Conservation (phyloP, 2,329 filamentous ascomycete species). For the Pleurostoma richardsiae region DNA sequence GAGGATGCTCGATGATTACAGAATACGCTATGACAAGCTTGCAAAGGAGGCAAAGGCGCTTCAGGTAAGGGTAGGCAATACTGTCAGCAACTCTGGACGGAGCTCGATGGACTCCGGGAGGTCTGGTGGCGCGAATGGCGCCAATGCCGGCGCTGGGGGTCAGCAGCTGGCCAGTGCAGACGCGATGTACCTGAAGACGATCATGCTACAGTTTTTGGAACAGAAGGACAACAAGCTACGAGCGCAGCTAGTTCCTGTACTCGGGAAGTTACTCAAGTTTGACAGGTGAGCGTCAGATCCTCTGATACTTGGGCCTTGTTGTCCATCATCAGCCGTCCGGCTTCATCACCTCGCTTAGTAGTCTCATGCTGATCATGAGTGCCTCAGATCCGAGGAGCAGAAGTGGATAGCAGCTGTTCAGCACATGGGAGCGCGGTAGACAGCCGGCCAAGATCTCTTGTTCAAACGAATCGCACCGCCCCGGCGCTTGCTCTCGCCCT, state of each 20-base stretch:
- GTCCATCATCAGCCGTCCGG: too few species aligned
- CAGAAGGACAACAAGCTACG: conserved; percentile 73
- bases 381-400: conserved; percentile 64
- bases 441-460: too few species aligned
- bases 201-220: conserved; percentile 76
- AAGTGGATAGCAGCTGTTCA: conserved; percentile 78
- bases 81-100: conserved; percentile 28
- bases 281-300: conserved; percentile 54
- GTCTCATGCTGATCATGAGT: not conserved
- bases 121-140: conserved; percentile 26
- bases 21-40: conserved; percentile 72
- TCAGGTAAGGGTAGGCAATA: conserved; percentile 37
- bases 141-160: conserved; percentile 10
- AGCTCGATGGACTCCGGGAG: conserved; percentile 41
- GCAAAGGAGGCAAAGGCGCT: conserved; percentile 58
- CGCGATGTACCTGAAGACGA: conserved; percentile 71
- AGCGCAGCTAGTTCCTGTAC: conserved; percentile 69
- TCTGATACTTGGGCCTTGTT: too few species aligned
- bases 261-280: conserved; percentile 72
- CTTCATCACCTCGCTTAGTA: too few species aligned
- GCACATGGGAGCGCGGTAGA: conserved; percentile 32
- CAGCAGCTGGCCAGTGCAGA: conserved; percentile 29
- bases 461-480: too few species aligned
- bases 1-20: conserved; percentile 71
- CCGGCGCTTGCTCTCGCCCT: too few species aligned